phyloP scores from a whole-genome alignment of 2,329 filamentous ascomycete species.

The Tolypocladium tropicale region DNA sequence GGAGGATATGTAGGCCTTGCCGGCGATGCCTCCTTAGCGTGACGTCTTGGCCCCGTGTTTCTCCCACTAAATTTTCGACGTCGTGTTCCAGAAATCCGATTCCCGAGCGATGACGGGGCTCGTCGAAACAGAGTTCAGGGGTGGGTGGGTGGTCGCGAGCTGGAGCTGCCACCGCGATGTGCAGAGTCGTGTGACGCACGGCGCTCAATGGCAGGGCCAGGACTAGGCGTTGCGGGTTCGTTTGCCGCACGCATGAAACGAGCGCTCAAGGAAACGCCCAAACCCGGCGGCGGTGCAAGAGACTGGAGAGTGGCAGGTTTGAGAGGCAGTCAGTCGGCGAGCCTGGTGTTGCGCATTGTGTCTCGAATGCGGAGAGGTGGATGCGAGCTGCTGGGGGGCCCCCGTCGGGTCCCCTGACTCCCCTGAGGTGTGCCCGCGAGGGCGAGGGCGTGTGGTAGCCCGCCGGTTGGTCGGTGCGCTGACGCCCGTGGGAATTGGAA shows the following conservation, averaged over 20 bases:
- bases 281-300: background rate
- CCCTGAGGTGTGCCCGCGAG: too few species aligned
- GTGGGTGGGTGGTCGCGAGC: background rate
- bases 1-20: too few species aligned
- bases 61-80: background rate
- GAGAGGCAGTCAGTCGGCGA: constrained; percentile 12
- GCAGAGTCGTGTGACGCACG: background rate
- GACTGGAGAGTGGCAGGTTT: constrained; percentile 7
- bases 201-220: background rate
- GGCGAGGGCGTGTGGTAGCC: background rate
- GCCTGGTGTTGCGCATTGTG: constrained; percentile 19
- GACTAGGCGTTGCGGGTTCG: background rate
- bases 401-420: background rate
- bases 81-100: background rate
- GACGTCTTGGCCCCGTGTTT: background rate
- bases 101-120: background rate
- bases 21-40: background rate
- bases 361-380: constrained; percentile 20
- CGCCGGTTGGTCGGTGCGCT: background rate
- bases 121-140: background rate
- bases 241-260: constrained; percentile 1
- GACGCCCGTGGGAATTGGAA: background rate
- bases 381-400: constrained; percentile 12
- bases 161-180: background rate
- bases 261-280: background rate